Percentiles rank a stretch among this genome's conserved stretches.
Conservation (phyloP, 2,329 filamentous ascomycete species). For the Pseudovirgaria hyperparasitica region DNA sequence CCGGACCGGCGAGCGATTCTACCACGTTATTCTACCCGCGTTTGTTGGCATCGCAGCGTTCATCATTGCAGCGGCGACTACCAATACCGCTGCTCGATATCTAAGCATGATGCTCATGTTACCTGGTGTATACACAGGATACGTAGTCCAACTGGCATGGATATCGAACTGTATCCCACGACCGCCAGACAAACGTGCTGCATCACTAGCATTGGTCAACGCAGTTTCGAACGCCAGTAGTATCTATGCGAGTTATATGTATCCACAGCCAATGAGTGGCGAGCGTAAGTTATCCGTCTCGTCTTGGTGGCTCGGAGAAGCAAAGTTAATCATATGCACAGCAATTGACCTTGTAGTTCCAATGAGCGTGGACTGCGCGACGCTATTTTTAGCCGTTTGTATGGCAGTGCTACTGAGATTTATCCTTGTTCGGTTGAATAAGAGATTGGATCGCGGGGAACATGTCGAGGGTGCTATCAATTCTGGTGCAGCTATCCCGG, state of each 20-base stretch:
- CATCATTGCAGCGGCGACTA: conserved; percentile 55
- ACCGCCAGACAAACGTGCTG: conserved; percentile 61
- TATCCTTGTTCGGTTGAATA: conserved; percentile 53
- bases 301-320: conserved; percentile 24
- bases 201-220: conserved; percentile 65
- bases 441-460: conserved; percentile 54
- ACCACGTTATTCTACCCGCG: conserved; percentile 52
- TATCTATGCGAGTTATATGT: conserved; percentile 61
- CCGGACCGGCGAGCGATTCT: conserved; percentile 56
- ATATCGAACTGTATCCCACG: conserved; percentile 64
- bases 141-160: conserved; percentile 57
- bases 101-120: conserved; percentile 62
- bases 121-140: conserved; percentile 44
- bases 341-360: conserved; percentile 39
- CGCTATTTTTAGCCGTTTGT: conserved; percentile 49
- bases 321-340: conserved; percentile 25
- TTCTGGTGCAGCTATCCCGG: conserved; percentile 31
- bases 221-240: conserved; percentile 54
- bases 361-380: conserved; percentile 56
- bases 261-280: conserved; percentile 34
- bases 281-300: conserved; percentile 9
- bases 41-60: conserved; percentile 50
- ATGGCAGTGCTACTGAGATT: conserved; percentile 50
- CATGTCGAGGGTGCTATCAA: conserved; percentile 41
- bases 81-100: conserved; percentile 48